phyloP scores from a whole-genome alignment of 2,329 filamentous ascomycete genomes.

The Stemphylium vesicarium region DNA sequence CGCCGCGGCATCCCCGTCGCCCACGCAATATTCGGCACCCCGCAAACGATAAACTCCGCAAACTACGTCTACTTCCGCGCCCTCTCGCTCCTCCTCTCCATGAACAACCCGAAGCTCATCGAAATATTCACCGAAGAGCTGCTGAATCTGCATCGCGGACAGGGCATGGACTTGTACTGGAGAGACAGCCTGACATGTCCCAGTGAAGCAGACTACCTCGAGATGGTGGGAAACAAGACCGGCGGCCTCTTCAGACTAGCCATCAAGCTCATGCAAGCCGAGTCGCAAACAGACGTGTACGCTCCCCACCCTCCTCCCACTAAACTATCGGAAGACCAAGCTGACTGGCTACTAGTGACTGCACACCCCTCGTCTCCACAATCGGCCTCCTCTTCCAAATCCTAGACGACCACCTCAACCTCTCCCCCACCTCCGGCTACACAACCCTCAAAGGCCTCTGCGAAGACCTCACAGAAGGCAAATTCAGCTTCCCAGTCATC shows the following conservation, averaged over 20 bases:
- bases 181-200: conserved; percentile 83
- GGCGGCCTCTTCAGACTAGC: conserved; percentile 84
- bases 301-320: conserved; percentile 14
- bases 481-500: conserved; percentile 95
- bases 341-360: conserved; percentile 60
- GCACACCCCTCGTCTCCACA: conserved; percentile 82
- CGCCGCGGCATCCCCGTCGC: conserved; percentile 82
- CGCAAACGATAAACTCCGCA: conserved; percentile 88
- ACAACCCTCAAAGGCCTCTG: conserved; percentile 89
- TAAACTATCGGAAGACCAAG: background rate
- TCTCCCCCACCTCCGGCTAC: conserved; percentile 66
- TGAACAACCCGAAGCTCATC: conserved; percentile 71
- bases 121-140: conserved; percentile 82
- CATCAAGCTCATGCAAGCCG: conserved; percentile 86
- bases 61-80: conserved; percentile 90
- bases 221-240: conserved; percentile 93
- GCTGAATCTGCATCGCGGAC: conserved; percentile 81
- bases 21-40: conserved; percentile 81
- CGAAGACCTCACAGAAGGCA: conserved; percentile 95
- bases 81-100: conserved; percentile 73
- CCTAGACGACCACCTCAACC: conserved; percentile 91
- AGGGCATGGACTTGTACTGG: conserved; percentile 94
- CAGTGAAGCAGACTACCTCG: conserved; percentile 87
- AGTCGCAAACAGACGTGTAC: conserved; percentile 59
- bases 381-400: conserved; percentile 90